phyloP scores from a whole-genome alignment of 441 rosid species.

The Capsella rubella region DNA sequence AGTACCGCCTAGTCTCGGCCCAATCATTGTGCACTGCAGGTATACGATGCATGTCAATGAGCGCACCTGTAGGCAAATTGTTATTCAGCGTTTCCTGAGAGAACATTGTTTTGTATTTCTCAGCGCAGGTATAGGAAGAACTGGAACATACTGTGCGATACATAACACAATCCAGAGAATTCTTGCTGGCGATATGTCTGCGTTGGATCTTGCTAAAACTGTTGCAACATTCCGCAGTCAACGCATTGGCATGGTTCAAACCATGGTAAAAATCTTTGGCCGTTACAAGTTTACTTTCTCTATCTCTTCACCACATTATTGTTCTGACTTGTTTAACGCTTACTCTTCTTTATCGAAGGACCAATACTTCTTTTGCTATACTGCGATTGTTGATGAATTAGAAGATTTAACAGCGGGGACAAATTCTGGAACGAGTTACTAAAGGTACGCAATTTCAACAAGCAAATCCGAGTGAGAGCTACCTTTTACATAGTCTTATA shows the following conservation, averaged over 20 bases:
- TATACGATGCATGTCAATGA: constrained; percentile 44
- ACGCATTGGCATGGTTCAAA: constrained; percentile 91
- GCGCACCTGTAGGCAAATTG: constrained; percentile 11
- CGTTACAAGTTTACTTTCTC: neutral
- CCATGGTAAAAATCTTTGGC: constrained; percentile 64
- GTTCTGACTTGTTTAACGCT: constrained; percentile 13
- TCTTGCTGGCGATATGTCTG: constrained; percentile 85
- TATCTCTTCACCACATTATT: neutral
- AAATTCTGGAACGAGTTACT: constrained; percentile 43
- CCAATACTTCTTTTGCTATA: constrained; percentile 82
- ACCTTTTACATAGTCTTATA: neutral
- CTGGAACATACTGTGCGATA: constrained; percentile 89
- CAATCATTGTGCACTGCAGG: constrained; percentile 97
- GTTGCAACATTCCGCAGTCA: constrained; percentile 74
- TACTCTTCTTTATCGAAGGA: constrained; percentile 50
- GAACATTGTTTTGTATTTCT: constrained; percentile 23
- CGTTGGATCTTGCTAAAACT: constrained; percentile 72
- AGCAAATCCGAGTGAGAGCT: neutral
- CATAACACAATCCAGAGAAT: constrained; percentile 92
- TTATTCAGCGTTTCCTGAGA: constrained; percentile 2
- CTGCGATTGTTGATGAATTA: constrained; percentile 72
- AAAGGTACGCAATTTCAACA: constrained; percentile 43
- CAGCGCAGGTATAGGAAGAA: constrained; percentile 99
- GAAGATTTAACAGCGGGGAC: constrained; percentile 59
- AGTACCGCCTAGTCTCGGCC: constrained; percentile 72